Percentiles rank a stretch among this genome's conserved stretches.
Evolutionary conservation across 2,329 filamentous ascomycete genomes (phyloP).

Genomic region (Aureobasidium sp.): DNA sequence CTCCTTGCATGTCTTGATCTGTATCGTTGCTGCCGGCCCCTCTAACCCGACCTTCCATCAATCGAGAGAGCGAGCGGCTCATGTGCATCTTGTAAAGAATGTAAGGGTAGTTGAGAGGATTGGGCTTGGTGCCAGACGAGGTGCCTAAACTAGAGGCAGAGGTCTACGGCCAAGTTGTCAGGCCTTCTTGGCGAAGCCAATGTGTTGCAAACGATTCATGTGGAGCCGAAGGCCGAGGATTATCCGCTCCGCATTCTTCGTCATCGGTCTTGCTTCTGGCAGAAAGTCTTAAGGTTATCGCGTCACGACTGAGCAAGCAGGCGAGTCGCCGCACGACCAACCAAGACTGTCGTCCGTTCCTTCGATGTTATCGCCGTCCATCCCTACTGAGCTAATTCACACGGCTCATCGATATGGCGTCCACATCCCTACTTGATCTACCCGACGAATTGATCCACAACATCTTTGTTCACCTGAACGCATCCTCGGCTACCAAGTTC

Average conservation of each 20-base stretch:
- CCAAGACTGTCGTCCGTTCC: background rate
- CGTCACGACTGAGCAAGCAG: constrained; percentile 2
- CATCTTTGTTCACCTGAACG: constrained; percentile 59
- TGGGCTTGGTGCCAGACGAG: too few species aligned
- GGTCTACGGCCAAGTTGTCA: too few species aligned
- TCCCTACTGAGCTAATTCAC: background rate
- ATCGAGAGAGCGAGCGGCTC: too few species aligned
- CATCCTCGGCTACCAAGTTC: constrained; percentile 41
- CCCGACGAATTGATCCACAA: constrained; percentile 82
- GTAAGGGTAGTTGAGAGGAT: too few species aligned
- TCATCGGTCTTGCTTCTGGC: background rate
- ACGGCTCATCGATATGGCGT: background rate
- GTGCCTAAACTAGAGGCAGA: too few species aligned
- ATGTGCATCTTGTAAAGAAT: too few species aligned
- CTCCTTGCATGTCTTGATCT: too few species aligned
- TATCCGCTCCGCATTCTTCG: background rate
- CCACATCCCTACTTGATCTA: constrained; percentile 32
- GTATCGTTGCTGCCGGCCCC: too few species aligned
- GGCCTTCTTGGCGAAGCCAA: too few species aligned
- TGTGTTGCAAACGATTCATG: too few species aligned
- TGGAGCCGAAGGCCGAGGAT: background rate
- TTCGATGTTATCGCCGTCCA: background rate
- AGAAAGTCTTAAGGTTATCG: background rate
- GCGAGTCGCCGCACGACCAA: background rate
- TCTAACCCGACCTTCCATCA: too few species aligned